Conservation (phyloP, 31 red algal genomes). For the Asparagopsis taxiformis region DNA sequence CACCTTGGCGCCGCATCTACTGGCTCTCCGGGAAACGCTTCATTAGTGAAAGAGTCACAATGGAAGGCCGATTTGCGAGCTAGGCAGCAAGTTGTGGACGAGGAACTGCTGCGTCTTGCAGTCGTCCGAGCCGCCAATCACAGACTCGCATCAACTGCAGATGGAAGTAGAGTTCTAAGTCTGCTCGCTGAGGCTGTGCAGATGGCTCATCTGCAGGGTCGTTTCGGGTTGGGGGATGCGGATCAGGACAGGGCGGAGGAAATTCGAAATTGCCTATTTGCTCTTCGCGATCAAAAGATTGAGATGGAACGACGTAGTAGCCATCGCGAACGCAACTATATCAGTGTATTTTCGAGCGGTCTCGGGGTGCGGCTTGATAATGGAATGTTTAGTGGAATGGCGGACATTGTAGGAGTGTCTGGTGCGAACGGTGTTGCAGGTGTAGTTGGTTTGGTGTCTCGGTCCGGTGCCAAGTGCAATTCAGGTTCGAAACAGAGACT, state of each 20-base stretch:
- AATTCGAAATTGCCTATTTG: constrained; percentile 17
- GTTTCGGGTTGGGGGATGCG: neutral
- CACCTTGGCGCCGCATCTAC: constrained; percentile 20
- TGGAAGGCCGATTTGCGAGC: constrained; percentile 17
- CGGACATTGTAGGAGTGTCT: constrained; percentile 25
- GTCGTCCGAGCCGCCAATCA: constrained; percentile 20
- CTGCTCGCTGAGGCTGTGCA: constrained; percentile 34
- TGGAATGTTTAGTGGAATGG: constrained; percentile 38
- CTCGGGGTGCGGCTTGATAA: constrained; percentile 27
- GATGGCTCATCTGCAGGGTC: neutral
- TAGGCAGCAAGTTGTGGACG: constrained; percentile 11
- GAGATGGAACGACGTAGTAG: constrained; percentile 15
- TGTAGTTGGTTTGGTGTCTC: constrained; percentile 22
- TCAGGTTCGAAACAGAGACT: constrained; percentile 15
- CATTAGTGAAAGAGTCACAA: constrained; percentile 31
- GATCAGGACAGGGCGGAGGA: constrained; percentile 36
- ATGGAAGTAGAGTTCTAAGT: constrained; percentile 28
- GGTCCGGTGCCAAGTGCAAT: neutral
- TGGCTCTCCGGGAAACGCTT: constrained; percentile 31
- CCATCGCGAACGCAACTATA: constrained; percentile 23
- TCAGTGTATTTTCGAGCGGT: constrained; percentile 13
- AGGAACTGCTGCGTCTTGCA: constrained; percentile 22
- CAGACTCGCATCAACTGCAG: constrained; percentile 12
- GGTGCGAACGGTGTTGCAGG: constrained; percentile 16
- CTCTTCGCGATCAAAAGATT: constrained; percentile 22